Evolutionary conservation across 2,329 filamentous ascomycete genomes (phyloP).

Genomic region (Xylaria sp.): DNA sequence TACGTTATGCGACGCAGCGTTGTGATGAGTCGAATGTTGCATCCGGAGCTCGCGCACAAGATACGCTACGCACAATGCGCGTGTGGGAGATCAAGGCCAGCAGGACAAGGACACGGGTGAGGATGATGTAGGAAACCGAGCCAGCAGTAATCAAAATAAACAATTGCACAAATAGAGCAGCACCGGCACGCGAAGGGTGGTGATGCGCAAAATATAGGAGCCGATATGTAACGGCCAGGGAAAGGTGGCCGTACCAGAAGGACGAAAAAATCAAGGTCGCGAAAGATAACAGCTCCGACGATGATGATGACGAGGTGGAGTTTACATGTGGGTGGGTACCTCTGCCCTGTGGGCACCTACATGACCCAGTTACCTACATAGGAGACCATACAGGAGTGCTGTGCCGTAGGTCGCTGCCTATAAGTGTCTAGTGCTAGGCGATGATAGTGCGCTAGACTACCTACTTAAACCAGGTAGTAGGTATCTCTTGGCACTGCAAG

Average conservation of each 20-base stretch:
- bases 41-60: conserved; percentile 21
- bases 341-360: no score
- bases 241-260: conserved; percentile 16
- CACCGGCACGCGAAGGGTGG: conserved; percentile 7
- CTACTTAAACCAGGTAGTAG: neutral
- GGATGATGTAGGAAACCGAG: conserved; percentile 23
- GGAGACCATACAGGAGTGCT: neutral
- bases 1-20: conserved; percentile 15
- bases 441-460: neutral
- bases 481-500: conserved; percentile 21
- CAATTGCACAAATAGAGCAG: conserved; percentile 15
- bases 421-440: neutral
- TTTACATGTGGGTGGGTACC: conserved; percentile 23
- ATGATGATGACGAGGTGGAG: conserved; percentile 37
- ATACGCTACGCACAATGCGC: conserved; percentile 27
- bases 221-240: neutral
- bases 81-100: conserved; percentile 13
- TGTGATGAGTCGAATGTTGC: conserved; percentile 14
- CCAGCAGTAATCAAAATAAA: conserved; percentile 24
- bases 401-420: neutral
- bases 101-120: conserved; percentile 6
- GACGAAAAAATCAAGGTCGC: conserved; percentile 23
- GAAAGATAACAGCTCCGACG: conserved; percentile 33
- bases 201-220: conserved; percentile 5
- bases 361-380: neutral